Evolutionary conservation across 768 basidiomycete species (phyloP).

Genomic region (Phylloporus sp.): DNA sequence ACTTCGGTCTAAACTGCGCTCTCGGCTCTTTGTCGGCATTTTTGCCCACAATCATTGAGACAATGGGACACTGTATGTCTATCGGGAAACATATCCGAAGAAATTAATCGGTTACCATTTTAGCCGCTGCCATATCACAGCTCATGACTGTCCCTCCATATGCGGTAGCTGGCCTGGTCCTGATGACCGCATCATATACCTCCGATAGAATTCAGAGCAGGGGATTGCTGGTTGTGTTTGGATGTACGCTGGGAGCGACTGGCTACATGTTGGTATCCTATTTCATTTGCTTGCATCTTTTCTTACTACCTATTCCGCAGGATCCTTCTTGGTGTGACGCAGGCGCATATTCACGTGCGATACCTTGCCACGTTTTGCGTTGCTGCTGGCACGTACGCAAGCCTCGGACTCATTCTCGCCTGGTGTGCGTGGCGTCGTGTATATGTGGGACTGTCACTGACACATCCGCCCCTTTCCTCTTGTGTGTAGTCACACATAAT

Average conservation of each 20-base stretch:
- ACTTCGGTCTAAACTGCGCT: constrained; percentile 47
- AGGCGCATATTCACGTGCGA: constrained; percentile 32
- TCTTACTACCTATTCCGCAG: constrained; percentile 4
- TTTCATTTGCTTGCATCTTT: not conserved
- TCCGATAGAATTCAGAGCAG: constrained; percentile 45
- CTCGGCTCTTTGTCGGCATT: constrained; percentile 50
- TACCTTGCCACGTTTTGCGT: constrained; percentile 47
- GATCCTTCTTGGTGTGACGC: constrained; percentile 33
- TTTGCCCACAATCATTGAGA: constrained; percentile 52
- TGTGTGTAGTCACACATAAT: constrained; percentile 36
- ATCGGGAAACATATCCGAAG: not conserved
- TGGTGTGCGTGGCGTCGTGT: constrained; percentile 39
- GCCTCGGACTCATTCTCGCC: constrained; percentile 42
- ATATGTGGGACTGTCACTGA: not conserved
- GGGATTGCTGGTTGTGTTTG: constrained; percentile 33
- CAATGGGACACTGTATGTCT: constrained; percentile 43
- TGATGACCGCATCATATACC: constrained; percentile 34
- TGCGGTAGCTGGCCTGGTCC: constrained; percentile 38
- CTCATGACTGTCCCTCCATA: constrained; percentile 55
- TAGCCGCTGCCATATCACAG: constrained; percentile 44
- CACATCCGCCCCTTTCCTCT: not conserved
- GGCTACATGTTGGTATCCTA: constrained; percentile 38
- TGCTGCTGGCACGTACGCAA: constrained; percentile 43
- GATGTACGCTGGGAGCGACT: constrained; percentile 33
- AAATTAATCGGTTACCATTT: not conserved